Percentiles rank a stretch among this genome's conserved stretches.
phyloP scores from a whole-genome alignment of 2,329 filamentous ascomycete species.

The Atkinsonella hypoxylon region DNA sequence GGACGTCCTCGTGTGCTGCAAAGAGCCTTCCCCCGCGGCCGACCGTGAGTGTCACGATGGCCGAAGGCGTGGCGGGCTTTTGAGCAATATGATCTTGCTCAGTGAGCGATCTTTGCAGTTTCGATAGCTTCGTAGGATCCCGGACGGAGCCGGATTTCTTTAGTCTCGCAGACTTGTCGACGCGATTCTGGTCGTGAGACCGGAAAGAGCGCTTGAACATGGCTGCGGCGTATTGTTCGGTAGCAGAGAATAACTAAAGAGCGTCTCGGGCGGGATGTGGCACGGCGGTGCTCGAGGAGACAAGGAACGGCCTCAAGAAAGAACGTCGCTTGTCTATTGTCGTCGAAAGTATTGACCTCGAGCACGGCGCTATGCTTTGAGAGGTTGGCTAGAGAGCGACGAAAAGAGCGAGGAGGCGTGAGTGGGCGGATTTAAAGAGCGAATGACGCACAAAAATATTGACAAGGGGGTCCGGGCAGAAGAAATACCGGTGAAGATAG shows the following conservation, averaged over 20 bases:
- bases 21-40: slow-evolving; percentile 80
- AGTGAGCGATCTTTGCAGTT: slow-evolving; percentile 74
- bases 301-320: slow-evolving; percentile 3
- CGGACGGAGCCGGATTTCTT: slow-evolving; percentile 47
- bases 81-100: slow-evolving; percentile 30
- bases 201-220: slow-evolving; percentile 94
- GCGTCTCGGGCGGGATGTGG: slow-evolving; percentile 2
- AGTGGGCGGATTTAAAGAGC: slow-evolving; percentile 19
- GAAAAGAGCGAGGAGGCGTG: slow-evolving; percentile 35
- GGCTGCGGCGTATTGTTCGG: slow-evolving; percentile 22
- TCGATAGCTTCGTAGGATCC: slow-evolving; percentile 69
- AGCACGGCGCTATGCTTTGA: background rate
- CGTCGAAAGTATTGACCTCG: slow-evolving; percentile 8
- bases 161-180: slow-evolving; percentile 78
- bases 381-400: slow-evolving; percentile 33
- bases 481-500: slow-evolving; percentile 39
- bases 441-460: slow-evolving; percentile 28
- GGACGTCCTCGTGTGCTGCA: slow-evolving; percentile 87
- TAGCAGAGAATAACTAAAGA: slow-evolving; percentile 11
- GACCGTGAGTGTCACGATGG: slow-evolving; percentile 79
- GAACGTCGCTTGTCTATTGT: slow-evolving; percentile 4
- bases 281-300: slow-evolving; percentile 1
- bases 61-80: slow-evolving; percentile 33
- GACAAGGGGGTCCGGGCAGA: slow-evolving; percentile 45
- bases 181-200: slow-evolving; percentile 59